A percentile compares a stretch with the other conserved stretches of the same genome.
Evolutionary conservation across 805 yeast species (phyloP).

Genomic region (Candida xyloterini): DNA sequence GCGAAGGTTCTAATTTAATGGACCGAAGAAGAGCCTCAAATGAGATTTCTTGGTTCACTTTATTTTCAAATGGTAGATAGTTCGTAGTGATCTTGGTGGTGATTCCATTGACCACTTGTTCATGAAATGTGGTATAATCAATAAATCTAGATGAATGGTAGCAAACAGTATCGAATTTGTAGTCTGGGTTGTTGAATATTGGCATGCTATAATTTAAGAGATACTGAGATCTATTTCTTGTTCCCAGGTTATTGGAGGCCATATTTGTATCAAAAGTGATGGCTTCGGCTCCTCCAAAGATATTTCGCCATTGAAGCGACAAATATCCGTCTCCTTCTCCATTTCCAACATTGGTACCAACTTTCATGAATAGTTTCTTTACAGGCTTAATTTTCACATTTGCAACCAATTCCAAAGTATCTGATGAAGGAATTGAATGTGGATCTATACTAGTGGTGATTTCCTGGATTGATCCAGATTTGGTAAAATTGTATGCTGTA

Average conservation of each 20-base stretch:
- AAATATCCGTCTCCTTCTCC: conserved; percentile 96
- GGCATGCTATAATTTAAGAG: conserved; percentile 48
- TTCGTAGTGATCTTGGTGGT: conserved; percentile 41
- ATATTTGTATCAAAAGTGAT: conserved; percentile 44
- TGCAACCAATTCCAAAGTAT: conserved; percentile 28
- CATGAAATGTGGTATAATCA: conserved; percentile 47
- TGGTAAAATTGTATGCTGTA: conserved; percentile 41
- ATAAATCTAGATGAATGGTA: conserved; percentile 44
- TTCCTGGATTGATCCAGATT: conserved; percentile 42
- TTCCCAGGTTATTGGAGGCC: conserved; percentile 41
- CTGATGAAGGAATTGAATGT: conserved; percentile 14
- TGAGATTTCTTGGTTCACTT: conserved; percentile 46
- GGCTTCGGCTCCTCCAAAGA: conserved; percentile 57
- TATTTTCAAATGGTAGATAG: conserved; percentile 27
- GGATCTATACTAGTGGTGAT: conserved; percentile 35
- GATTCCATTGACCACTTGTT: conserved; percentile 42
- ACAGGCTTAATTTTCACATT: conserved; percentile 45
- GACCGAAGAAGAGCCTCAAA: conserved; percentile 44
- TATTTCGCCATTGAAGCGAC: conserved; percentile 60
- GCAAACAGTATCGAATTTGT: conserved; percentile 37
- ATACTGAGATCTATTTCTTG: conserved; percentile 49
- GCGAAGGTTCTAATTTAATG: conserved; percentile 26
- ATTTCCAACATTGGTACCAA: conserved; percentile 95
- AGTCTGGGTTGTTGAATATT: conserved; percentile 38
- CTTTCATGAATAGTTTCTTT: conserved; percentile 73